A percentile compares a stretch with the other conserved stretches of the same genome.
phyloP scores from a whole-genome alignment of 208 protist genomes.

The Sergeia podlipaevii region DNA sequence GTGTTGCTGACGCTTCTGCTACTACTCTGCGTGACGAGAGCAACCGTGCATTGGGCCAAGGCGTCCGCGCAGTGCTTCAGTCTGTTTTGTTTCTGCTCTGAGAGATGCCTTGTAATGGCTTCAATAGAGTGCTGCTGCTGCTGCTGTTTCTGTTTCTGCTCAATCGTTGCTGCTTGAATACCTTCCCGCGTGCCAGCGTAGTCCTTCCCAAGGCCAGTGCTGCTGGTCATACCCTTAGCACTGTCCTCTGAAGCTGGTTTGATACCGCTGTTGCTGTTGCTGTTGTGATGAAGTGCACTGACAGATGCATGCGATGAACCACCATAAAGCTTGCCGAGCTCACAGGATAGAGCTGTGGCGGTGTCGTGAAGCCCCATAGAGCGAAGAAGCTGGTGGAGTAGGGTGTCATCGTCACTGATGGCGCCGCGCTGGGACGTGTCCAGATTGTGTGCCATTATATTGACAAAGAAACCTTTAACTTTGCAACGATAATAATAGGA shows the following conservation, averaged over 20 bases:
- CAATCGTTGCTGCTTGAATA: background rate
- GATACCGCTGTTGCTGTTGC: conserved; percentile 5
- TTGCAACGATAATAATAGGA: no score
- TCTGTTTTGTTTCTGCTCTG: no score
- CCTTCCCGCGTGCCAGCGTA: background rate
- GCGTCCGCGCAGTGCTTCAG: background rate
- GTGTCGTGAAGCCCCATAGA: conserved; percentile 50
- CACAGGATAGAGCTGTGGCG: conserved; percentile 34
- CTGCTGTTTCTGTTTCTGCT: background rate
- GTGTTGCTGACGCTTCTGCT: no score
- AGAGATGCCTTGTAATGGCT: background rate
- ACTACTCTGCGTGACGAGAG: no score
- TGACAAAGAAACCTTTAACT: no score
- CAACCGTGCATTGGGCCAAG: background rate
- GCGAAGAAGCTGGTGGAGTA: conserved; percentile 32
- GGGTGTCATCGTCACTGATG: background rate
- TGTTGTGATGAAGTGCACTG: no score
- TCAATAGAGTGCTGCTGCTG: conserved; percentile 4
- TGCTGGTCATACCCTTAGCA: background rate
- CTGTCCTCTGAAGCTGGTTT: background rate
- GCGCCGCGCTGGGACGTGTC: background rate
- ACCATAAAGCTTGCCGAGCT: no score
- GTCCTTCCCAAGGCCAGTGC: no score
- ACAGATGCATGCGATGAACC: no score
- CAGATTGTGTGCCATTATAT: background rate